These are phyloP conservation scores for Marasmius fiardii DNA, from an alignment of 1,284 basidiomycete species.

Conservation along the genomic window DNA sequence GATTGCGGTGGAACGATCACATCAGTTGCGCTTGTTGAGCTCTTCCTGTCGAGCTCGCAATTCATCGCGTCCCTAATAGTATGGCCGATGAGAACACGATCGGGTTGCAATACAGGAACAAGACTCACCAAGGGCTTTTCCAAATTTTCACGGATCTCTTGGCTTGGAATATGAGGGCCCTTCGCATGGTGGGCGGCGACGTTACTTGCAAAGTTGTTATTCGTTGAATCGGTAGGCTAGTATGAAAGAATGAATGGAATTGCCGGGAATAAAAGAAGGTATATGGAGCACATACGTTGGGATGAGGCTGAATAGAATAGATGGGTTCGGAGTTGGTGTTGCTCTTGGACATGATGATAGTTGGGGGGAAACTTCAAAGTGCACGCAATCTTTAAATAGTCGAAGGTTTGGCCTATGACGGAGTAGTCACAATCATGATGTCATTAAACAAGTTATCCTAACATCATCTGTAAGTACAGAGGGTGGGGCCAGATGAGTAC, in stretches of 20 bases:
- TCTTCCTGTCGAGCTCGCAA: background rate
- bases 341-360: conserved; percentile 13
- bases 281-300: conserved; percentile 41
- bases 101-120: background rate
- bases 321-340: conserved; percentile 24
- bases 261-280: no score
- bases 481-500: no score
- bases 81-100: no score
- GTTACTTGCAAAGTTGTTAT: conserved; percentile 11
- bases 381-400: background rate
- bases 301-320: conserved; percentile 45
- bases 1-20: no score
- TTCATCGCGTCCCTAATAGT: conserved; percentile 3
- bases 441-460: background rate
- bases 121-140: conserved; percentile 27
- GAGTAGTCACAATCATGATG: background rate
- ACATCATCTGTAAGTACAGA: no score
- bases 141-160: conserved; percentile 25
- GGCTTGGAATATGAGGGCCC: conserved; percentile 38
- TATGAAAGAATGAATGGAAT: conserved; percentile 11
- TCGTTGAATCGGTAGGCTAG: conserved; percentile 32
- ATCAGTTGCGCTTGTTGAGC: background rate
- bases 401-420: background rate
- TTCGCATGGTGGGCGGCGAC: conserved; percentile 37
- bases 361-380: background rate